Conservation (phyloP, 768 basidiomycete genomes). For the Pholiota molesta region DNA sequence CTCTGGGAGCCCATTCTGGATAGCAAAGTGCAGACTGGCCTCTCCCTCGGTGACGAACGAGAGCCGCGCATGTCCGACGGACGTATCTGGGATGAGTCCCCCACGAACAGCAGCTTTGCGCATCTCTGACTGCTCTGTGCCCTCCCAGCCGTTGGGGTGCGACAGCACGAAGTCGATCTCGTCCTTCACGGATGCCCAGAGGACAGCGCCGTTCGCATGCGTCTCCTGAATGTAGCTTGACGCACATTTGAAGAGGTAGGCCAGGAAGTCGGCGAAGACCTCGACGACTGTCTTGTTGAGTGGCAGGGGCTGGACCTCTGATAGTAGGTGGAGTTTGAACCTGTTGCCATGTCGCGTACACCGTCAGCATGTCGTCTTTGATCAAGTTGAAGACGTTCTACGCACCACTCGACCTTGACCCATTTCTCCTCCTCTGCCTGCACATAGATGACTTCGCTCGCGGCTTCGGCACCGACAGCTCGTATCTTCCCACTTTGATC, state of each 20-base stretch:
- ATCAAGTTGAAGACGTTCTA: neutral
- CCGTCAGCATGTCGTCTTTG: no score
- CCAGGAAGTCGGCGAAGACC: conserved; percentile 51
- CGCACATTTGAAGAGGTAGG: conserved; percentile 47
- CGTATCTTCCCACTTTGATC: conserved; percentile 39
- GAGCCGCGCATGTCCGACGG: conserved; percentile 38
- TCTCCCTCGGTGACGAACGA: conserved; percentile 56
- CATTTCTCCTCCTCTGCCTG: conserved; percentile 48
- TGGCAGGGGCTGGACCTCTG: conserved; percentile 43
- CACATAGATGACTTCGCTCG: conserved; percentile 40
- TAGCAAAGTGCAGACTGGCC: conserved; percentile 52
- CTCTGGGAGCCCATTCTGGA: conserved; percentile 36
- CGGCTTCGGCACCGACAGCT: conserved; percentile 53
- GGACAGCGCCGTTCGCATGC: conserved; percentile 40
- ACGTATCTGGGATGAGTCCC: conserved; percentile 38
- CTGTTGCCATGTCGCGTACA: conserved; percentile 27
- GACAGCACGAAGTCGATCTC: conserved; percentile 47
- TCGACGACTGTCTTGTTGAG: conserved; percentile 41
- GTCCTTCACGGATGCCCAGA: conserved; percentile 44
- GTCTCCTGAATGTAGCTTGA: conserved; percentile 47
- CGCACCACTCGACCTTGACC: conserved; percentile 41
- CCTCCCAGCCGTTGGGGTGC: conserved; percentile 48
- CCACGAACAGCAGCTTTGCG: conserved; percentile 47
- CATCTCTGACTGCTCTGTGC: conserved; percentile 44
- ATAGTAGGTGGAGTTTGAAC: conserved; percentile 38